These are phyloP conservation scores for Angophora floribunda DNA, from an alignment of 345 rosid genomes.

Conservation along the genomic window DNA sequence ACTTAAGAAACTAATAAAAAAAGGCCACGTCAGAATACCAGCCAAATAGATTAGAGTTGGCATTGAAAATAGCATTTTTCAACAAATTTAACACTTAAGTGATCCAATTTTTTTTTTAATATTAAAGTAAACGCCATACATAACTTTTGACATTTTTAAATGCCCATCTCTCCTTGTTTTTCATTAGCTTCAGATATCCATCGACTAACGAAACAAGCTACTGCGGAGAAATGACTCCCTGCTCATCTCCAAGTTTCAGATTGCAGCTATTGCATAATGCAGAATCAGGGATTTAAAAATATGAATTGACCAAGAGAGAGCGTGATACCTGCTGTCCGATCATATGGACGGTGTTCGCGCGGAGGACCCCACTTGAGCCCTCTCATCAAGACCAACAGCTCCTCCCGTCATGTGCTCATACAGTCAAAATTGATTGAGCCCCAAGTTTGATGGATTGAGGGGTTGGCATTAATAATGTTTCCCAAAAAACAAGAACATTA, in stretches of 20 bases:
- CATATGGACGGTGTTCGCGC: not conserved
- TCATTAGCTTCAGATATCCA: not conserved
- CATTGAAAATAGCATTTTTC: too few species aligned
- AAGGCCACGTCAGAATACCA: too few species aligned
- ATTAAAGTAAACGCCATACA: too few species aligned
- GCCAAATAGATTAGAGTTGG: too few species aligned
- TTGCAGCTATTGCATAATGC: not conserved
- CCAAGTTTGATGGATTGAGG: not conserved
- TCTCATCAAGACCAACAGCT: not conserved
- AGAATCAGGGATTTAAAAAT: not conserved
- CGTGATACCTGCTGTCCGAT: not conserved
- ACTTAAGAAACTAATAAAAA: too few species aligned
- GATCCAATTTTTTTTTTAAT: too few species aligned
- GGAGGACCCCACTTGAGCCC: not conserved
- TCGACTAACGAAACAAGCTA: not conserved
- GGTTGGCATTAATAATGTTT: not conserved
- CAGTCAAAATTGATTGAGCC: not conserved
- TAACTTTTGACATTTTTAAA: too few species aligned
- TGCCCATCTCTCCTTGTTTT: not conserved
- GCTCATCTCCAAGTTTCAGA: not conserved
- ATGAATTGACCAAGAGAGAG: not conserved
- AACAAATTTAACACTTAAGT: too few species aligned
- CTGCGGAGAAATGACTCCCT: not conserved
- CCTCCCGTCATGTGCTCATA: not conserved
- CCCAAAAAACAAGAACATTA: not conserved